These are phyloP conservation scores for Colletotrichum sp. DNA, from an alignment of 2,329 filamentous ascomycete genomes.

Conservation along the genomic window DNA sequence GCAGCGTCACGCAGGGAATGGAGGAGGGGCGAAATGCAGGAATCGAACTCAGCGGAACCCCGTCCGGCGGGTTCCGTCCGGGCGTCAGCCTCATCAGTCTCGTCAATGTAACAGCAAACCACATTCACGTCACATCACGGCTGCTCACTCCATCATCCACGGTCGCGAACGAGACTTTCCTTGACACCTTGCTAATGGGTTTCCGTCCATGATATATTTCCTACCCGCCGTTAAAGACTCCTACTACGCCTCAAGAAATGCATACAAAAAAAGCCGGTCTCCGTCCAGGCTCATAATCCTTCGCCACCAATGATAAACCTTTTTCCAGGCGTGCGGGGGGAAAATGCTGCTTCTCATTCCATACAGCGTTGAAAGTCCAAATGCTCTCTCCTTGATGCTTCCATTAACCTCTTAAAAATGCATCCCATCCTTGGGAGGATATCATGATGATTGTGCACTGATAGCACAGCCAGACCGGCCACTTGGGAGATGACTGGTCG, in stretches of 20 bases:
- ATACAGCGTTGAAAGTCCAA: neutral
- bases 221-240: neutral
- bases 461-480: neutral
- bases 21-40: neutral
- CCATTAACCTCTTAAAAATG: neutral
- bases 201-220: neutral
- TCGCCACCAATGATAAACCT: neutral
- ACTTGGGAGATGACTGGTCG: neutral
- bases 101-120: neutral
- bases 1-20: neutral
- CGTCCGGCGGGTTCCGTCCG: neutral
- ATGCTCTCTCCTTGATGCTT: neutral
- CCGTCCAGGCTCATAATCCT: neutral
- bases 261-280: neutral
- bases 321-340: neutral
- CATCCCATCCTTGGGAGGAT: neutral
- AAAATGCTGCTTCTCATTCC: neutral
- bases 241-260: neutral
- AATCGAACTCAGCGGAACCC: neutral
- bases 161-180: neutral
- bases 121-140: neutral
- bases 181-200: neutral
- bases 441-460: neutral
- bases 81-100: neutral
- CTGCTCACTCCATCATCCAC: neutral